A percentile compares a stretch with the other conserved stretches of the same genome.
Conservation (phyloP, 1,139 yeast genomes). For the Lizanozyma gosingica region DNA sequence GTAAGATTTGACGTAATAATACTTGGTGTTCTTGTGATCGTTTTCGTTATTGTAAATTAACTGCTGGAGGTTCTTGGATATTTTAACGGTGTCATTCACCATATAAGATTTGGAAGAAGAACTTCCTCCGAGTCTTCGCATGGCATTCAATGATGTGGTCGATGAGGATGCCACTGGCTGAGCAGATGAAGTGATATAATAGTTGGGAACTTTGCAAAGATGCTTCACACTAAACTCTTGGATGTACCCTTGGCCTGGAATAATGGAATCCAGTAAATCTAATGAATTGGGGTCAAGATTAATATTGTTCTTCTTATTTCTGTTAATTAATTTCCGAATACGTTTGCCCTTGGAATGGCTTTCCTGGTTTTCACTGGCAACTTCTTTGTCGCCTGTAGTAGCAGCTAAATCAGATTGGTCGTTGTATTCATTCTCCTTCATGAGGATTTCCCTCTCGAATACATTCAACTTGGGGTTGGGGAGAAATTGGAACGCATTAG, state of each 20-base stretch:
- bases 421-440: conserved; percentile 20
- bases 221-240: conserved; percentile 36
- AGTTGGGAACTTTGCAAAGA: conserved; percentile 36
- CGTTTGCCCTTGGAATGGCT: conserved; percentile 7
- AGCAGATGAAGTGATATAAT: conserved; percentile 19
- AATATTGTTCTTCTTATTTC: conserved; percentile 22
- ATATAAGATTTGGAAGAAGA: conserved; percentile 13
- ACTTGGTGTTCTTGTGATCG: conserved; percentile 27
- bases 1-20: conserved; percentile 32
- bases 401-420: conserved; percentile 14
- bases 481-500: conserved; percentile 14
- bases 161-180: conserved; percentile 1
- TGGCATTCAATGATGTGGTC: background rate
- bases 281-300: conserved; percentile 31
- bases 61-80: conserved; percentile 29
- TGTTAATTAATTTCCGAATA: conserved; percentile 21
- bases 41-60: conserved; percentile 27
- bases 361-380: conserved; percentile 1
- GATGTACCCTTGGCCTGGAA: conserved; percentile 40
- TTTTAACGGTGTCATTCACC: conserved; percentile 10
- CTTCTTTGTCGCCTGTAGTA: conserved; percentile 1
- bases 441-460: conserved; percentile 23
- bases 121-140: background rate
- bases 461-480: conserved; percentile 22
- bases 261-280: conserved; percentile 31